Conservation (phyloP, 2,329 filamentous ascomycete genomes). For the Stachybotrys chlorohalonatus region DNA sequence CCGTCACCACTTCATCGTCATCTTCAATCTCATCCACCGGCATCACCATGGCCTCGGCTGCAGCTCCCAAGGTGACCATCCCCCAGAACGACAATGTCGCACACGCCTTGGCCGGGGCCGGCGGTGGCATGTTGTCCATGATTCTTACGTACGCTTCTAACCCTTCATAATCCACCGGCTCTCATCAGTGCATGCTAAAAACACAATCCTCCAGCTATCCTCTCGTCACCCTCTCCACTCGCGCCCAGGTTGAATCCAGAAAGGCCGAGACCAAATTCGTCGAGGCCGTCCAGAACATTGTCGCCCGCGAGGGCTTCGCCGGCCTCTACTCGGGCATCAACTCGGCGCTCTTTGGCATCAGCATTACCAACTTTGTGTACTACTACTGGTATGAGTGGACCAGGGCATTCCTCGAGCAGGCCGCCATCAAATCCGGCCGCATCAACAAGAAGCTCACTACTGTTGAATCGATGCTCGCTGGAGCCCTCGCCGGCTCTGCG, state of each 20-base stretch:
- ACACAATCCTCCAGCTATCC: constrained; percentile 57
- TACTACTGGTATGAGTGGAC: constrained; percentile 99
- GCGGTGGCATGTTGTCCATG: constrained; percentile 93
- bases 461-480: constrained; percentile 88
- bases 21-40: neutral
- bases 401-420: constrained; percentile 72
- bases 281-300: constrained; percentile 74
- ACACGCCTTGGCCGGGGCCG: constrained; percentile 85
- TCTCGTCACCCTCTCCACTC: constrained; percentile 92
- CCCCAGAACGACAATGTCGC: constrained; percentile 96
- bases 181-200: neutral
- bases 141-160: constrained; percentile 62
- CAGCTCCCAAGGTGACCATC: constrained; percentile 48
- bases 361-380: constrained; percentile 98
- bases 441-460: constrained; percentile 78
- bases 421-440: constrained; percentile 63
- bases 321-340: constrained; percentile 91
- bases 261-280: constrained; percentile 79
- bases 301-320: constrained; percentile 80
- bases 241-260: constrained; percentile 95
- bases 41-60: constrained; percentile 18
- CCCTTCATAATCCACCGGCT: neutral
- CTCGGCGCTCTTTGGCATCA: constrained; percentile 93
- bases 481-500: constrained; percentile 84
- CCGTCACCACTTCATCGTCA: neutral